Conservation (phyloP, 1,284 basidiomycete species). For the Phaffia rhodozyma region DNA sequence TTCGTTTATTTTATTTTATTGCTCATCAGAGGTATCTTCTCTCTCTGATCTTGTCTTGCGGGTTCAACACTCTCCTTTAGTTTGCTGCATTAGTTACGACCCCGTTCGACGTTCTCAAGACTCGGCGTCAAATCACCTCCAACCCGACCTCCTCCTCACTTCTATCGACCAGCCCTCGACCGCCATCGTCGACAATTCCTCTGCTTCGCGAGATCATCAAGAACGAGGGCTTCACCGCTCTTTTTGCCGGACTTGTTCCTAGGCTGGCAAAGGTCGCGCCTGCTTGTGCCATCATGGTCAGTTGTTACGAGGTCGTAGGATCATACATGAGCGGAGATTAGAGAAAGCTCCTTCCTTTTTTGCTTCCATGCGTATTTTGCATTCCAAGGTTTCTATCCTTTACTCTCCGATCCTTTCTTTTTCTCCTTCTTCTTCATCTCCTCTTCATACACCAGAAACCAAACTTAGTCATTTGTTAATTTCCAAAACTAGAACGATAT, state of each 20-base stretch:
- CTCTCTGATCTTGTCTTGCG: not conserved
- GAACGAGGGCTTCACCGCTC: slow-evolving; percentile 62
- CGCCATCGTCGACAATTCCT: slow-evolving; percentile 42
- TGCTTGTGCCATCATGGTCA: slow-evolving; percentile 88
- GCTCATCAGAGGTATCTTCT: not conserved
- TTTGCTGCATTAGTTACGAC: slow-evolving; percentile 80
- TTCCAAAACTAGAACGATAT: not conserved
- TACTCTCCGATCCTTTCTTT: not conserved
- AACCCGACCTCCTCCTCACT: slow-evolving; percentile 42
- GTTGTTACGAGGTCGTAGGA: slow-evolving; percentile 71
- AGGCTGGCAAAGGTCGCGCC: slow-evolving; percentile 92
- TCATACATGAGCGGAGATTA: slow-evolving; percentile 28
- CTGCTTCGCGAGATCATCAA: slow-evolving; percentile 57
- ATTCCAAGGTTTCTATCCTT: not conserved
- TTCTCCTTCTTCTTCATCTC: slow-evolving; percentile 22
- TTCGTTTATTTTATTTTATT: slow-evolving; percentile 18
- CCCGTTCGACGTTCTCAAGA: slow-evolving; percentile 94
- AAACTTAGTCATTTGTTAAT: not conserved
- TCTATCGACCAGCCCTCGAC: slow-evolving; percentile 37
- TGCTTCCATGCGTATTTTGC: not conserved
- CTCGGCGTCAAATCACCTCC: slow-evolving; percentile 56
- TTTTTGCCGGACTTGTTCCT: slow-evolving; percentile 77
- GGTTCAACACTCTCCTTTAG: slow-evolving; percentile 12
- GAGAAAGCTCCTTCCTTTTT: not conserved
- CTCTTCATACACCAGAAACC: slow-evolving; percentile 22